Base-by-base conservation (phyloP, 2,329 filamentous ascomycete genomes). In the Penicillium sp. region DNA sequence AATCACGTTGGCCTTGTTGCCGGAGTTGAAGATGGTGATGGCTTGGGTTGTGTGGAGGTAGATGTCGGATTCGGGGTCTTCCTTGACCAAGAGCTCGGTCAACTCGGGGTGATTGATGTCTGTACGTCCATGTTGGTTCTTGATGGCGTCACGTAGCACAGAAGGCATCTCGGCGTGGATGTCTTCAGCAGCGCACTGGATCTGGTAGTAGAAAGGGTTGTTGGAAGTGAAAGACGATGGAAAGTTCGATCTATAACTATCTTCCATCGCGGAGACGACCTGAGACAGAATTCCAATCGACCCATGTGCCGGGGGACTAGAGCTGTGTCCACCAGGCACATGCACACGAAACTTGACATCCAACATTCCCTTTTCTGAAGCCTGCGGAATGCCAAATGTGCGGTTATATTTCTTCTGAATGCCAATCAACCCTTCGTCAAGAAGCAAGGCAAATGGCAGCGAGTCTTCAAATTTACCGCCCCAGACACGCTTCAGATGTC, bases 231-330 rank as follows among this genome's bases (percentile, higher is more conserved):
- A 71, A 35, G 70, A 71, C 1, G 83, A 80, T 5, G 47, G 47
- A 11, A 51, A 40, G 18, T 42, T 40, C 1, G 23, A 75, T 68
- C 67, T 82, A 87, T 0, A 82, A 77, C 43, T 81, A 73, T 1
- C 63, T 64, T 90, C 87, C 2, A 90, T 80, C 16, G 78, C 70
- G 16, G 79, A 78, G 58, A 89, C 79, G 33, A 89, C 79, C 65
- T 89, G 83, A 8, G 83, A 78, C 55, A 86, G 76, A 59, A 90
- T 85, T 5, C 87, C 87, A 54, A 90, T 89, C 9, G 84, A 84
- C 0, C 85, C 89, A 69, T 89, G 85, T 1, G 82, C 77, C 18
- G 81, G 81, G 38, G 84, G 82, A 0, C 76, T 70, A 3, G 81
- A 85, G 53, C 80, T 83, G 66, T 87, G 85, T 0, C 85, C 85